Percentiles rank a stretch among this genome's conserved stretches.
Evolutionary conservation across 176 grass and related monocot species (phyloP).

Genomic region (Rhynchospora tenuis): DNA sequence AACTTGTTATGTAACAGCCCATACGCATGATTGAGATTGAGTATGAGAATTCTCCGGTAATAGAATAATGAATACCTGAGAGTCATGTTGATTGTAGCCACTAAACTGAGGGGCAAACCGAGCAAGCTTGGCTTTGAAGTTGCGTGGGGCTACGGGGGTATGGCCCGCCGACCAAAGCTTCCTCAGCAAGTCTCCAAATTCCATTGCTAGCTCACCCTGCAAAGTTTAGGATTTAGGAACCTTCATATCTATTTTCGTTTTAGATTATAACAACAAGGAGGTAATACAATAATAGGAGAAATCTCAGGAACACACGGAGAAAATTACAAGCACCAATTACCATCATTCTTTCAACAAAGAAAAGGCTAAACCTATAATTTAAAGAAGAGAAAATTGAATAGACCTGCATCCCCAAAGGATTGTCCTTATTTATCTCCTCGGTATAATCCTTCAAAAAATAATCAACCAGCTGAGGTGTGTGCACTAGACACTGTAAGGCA

Average conservation of each 20-base stretch:
- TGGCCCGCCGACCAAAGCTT: conserved; percentile 83
- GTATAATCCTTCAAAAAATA: conserved; percentile 85
- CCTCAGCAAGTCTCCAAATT: conserved; percentile 81
- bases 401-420: conserved; percentile 96
- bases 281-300: not conserved
- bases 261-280: not conserved
- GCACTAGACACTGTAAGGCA: conserved; percentile 85
- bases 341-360: conserved; percentile 7
- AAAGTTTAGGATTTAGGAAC: not conserved
- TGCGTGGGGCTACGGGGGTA: conserved; percentile 72
- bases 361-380: not conserved
- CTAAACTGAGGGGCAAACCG: conserved; percentile 96
- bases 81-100: conserved; percentile 99
- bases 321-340: conserved; percentile 9
- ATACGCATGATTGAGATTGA: not conserved
- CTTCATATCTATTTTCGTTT: not conserved
- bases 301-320: not conserved
- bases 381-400: conserved; percentile 1
- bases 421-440: conserved; percentile 87
- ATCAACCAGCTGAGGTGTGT: conserved; percentile 82
- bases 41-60: not conserved
- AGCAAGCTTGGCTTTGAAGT: conserved; percentile 87
- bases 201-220: conserved; percentile 90
- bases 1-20: not conserved
- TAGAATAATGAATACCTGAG: conserved; percentile 55